Base-by-base conservation (phyloP, 495 filamentous ascomycete species). In the Hypoxylon crocopeplum region DNA sequence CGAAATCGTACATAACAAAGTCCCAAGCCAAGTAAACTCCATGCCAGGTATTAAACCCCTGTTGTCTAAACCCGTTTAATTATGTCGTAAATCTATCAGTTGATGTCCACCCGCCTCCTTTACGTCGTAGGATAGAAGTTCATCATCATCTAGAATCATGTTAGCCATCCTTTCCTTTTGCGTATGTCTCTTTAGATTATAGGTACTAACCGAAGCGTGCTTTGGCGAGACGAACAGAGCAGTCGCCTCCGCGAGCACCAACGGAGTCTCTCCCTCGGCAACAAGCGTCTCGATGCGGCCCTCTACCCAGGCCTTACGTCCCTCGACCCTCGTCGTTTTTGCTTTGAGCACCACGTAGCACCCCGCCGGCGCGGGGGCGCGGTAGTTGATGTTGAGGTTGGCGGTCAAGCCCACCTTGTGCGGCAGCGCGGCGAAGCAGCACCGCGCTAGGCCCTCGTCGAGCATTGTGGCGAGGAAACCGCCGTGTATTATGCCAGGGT, bases 291-390 rank as follows among this genome's bases (percentile, higher is more conserved):
- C 93, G 63, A 98, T 89, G 59, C 85, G 84, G 16, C 91, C 95
- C 74, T 92, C 87, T 5, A 97, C 93, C 93, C 93, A 98, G 16
- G 93, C 94, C 73, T 98, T 98, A 56, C 94, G 82, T 5, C 94
- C 95, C 69, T 98, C 93, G 7, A 92, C 90, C 77, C 89, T 95
- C 16, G 84, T 84, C 13, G 92, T 97, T 66, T 85, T 84, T 15
- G 91, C 95, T 48, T 82, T 82, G 38, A 98, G 72, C 19, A 94
- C 90, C 36, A 93, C 77, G 68, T 88, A 96, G 39, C 81, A 79
- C n/a, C 84, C 81, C 19, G 93, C 91, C 69, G 83, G 81, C 20
- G 87, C 87, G 11, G 95, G 94, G 25, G 81, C 82, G 56, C 86
- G 84, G 73, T 98, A 98, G 69, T 94, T 91, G 69, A 98, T 84